phyloP scores from a whole-genome alignment of 2,329 filamentous ascomycete genomes.

The Cladosporium velox region DNA sequence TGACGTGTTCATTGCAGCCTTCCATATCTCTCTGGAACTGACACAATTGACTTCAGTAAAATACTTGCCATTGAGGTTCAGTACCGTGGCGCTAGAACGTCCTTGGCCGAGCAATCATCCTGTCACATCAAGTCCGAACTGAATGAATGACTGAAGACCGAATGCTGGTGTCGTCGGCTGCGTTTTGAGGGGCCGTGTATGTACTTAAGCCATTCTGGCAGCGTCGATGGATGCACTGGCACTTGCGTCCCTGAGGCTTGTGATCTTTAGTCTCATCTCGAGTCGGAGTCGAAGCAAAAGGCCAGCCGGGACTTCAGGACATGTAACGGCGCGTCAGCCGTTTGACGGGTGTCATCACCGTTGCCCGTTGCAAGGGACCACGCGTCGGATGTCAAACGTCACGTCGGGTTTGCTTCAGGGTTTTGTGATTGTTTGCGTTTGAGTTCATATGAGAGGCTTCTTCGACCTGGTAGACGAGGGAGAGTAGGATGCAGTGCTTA shows the following conservation, averaged over 20 bases:
- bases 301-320: neutral
- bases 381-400: slow-evolving; percentile 3
- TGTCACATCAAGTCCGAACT: no score
- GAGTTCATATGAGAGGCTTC: neutral
- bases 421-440: neutral
- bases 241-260: neutral
- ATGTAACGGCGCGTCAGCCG: neutral
- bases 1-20: no score
- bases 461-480: neutral
- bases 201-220: neutral
- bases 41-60: no score
- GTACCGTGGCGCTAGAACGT: no score
- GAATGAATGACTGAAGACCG: no score
- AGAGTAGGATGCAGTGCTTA: neutral
- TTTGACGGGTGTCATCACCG: neutral
- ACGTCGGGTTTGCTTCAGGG: neutral
- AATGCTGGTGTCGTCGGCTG: no score
- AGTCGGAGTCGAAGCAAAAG: neutral
- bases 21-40: no score
- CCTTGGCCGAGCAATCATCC: no score
- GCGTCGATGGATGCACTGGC: no score
- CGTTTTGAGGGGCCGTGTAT: neutral
- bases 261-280: neutral
- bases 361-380: slow-evolving; percentile 8
- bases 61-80: no score